These are phyloP conservation scores for Halteria grandinella DNA, from an alignment of 73 alveolate species.

Conservation along the genomic window DNA sequence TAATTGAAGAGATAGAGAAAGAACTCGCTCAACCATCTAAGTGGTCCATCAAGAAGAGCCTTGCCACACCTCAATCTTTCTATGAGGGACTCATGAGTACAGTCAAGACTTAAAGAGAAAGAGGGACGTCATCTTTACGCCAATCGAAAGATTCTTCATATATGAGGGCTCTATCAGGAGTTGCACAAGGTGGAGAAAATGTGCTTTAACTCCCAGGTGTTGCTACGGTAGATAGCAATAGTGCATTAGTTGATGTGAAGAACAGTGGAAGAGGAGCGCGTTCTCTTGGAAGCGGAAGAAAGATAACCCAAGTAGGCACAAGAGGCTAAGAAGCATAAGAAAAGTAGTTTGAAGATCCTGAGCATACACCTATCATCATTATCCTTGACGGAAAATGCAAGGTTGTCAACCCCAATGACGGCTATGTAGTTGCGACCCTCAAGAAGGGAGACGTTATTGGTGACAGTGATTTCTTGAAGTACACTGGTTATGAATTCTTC, in stretches of 20 bases:
- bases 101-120: constrained; percentile 1
- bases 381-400: constrained; percentile 51
- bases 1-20: constrained; percentile 35
- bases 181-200: too few relatives aligned
- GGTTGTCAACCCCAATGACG: constrained; percentile 45
- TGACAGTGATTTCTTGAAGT: constrained; percentile 49
- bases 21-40: neutral
- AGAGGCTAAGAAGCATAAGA: too few relatives aligned
- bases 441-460: constrained; percentile 64
- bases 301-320: too few relatives aligned
- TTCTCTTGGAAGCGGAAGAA: too few relatives aligned
- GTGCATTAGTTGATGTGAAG: too few relatives aligned
- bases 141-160: neutral
- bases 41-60: too few relatives aligned
- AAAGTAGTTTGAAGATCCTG: neutral
- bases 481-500: constrained; percentile 36
- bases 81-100: constrained; percentile 36
- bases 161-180: too few relatives aligned
- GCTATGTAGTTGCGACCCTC: neutral
- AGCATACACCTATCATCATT: constrained; percentile 12
- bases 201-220: too few relatives aligned
- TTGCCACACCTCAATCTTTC: constrained; percentile 24
- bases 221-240: too few relatives aligned
- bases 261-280: too few relatives aligned
- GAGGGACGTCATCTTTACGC: neutral